These are phyloP conservation scores for Pseudogymnoascus sp. DNA, from an alignment of 2,329 filamentous ascomycete genomes.

Conservation along the genomic window DNA sequence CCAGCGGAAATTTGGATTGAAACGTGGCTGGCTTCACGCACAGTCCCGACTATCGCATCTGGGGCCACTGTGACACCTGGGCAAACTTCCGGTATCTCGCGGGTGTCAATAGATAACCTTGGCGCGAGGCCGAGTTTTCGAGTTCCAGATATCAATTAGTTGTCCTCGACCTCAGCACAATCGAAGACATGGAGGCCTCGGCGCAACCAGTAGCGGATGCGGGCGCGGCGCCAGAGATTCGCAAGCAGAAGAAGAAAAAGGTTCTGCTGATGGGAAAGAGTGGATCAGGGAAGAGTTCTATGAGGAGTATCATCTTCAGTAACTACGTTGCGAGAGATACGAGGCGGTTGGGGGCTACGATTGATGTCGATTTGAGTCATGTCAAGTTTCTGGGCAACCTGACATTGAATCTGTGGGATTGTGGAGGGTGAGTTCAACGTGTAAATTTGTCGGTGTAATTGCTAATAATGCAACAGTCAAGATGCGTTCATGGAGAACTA, in stretches of 20 bases:
- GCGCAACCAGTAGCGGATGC: conserved; percentile 3
- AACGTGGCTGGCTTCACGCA: neutral
- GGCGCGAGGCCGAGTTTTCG: neutral
- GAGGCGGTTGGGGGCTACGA: conserved; percentile 82
- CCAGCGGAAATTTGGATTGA: neutral
- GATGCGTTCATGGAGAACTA: conserved; percentile 99
- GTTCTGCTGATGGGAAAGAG: conserved; percentile 90
- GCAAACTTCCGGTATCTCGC: neutral
- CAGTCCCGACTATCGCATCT: neutral
- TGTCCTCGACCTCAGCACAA: neutral
- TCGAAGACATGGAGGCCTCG: neutral
- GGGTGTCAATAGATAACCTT: conserved; percentile 1
- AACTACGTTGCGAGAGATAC: conserved; percentile 98
- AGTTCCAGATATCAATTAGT: neutral
- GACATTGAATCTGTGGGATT: conserved; percentile 97
- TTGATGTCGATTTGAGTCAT: conserved; percentile 96
- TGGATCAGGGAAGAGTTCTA: conserved; percentile 94
- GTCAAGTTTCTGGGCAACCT: conserved; percentile 98
- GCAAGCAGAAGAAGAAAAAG: conserved; percentile 74
- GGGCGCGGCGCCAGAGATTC: conserved; percentile 19
- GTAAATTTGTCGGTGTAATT: neutral
- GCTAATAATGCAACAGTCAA: conserved; percentile 52
- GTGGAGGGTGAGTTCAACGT: conserved; percentile 59
- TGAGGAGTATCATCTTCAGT: conserved; percentile 98
- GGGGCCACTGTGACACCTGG: neutral